phyloP scores from a whole-genome alignment of 78 protist genomes.

The Dictyostelium firmibasis region DNA sequence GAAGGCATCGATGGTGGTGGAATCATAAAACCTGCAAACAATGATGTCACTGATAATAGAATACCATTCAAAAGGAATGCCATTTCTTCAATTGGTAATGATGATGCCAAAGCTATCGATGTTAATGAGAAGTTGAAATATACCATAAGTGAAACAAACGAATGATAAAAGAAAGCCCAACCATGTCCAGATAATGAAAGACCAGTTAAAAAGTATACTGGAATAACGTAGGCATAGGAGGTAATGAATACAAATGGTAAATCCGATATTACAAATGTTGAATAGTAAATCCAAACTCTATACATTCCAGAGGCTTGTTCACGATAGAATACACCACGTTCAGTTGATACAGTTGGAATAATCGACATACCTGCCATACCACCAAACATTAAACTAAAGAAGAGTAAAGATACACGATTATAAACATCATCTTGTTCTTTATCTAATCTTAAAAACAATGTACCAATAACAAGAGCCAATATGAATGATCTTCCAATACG shows the following conservation, averaged over 20 bases:
- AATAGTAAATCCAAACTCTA: conserved; percentile 16
- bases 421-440: conserved; percentile 11
- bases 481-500: conserved; percentile 10
- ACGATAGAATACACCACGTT: conserved; percentile 65
- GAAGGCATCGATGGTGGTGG: conserved; percentile 33
- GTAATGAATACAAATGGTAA: not conserved
- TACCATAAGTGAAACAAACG: not conserved
- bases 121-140: not conserved
- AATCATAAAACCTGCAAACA: conserved; percentile 65
- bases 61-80: conserved; percentile 5
- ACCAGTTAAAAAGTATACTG: conserved; percentile 8
- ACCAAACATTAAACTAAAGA: conserved; percentile 33
- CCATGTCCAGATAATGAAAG: not conserved
- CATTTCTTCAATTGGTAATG: conserved; percentile 19
- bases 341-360: conserved; percentile 13
- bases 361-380: conserved; percentile 38
- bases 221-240: not conserved
- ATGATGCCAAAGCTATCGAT: not conserved
- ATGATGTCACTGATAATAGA: not conserved
- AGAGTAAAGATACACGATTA: conserved; percentile 35
- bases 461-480: conserved; percentile 36
- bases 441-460: conserved; percentile 7
- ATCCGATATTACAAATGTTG: conserved; percentile 3
- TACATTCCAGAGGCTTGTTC: conserved; percentile 41
- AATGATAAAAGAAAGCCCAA: conserved; percentile 41